A percentile compares a stretch with the other conserved stretches of the same genome.
phyloP scores from a whole-genome alignment of 257 asterid genomes.

The Fraxinus pennsylvanica region DNA sequence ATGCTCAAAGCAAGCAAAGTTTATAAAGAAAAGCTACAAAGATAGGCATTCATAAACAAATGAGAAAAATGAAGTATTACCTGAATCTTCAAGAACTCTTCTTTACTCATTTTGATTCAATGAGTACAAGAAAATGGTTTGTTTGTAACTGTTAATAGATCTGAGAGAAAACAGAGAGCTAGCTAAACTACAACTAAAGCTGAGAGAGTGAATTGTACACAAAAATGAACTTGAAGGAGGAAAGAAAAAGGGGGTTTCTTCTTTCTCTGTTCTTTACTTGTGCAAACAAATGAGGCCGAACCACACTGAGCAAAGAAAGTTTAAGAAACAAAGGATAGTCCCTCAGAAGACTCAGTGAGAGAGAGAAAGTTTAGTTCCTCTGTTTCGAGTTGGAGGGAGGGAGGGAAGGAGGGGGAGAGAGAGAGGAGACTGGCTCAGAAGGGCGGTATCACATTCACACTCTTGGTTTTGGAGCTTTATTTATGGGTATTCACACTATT shows the following conservation, averaged over 20 bases:
- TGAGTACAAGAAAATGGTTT: conserved; percentile 1
- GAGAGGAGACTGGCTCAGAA: neutral
- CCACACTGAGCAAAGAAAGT: conserved; percentile 25
- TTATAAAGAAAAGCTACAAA: conserved; percentile 23
- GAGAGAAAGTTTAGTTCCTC: conserved; percentile 36
- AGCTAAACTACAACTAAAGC: neutral
- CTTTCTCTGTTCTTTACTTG: neutral
- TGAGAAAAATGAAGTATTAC: conserved; percentile 28
- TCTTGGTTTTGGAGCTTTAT: conserved; percentile 44
- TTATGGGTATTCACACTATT: conserved; percentile 24
- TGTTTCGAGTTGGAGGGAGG: conserved; percentile 63
- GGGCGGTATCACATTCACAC: conserved; percentile 7
- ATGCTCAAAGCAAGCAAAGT: conserved; percentile 17
- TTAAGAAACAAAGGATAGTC: neutral
- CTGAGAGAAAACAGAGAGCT: conserved; percentile 23
- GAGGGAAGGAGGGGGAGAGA: conserved; percentile 29
- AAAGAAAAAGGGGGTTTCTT: neutral
- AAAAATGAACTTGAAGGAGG: neutral
- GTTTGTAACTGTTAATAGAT: conserved; percentile 35
- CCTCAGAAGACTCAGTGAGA: conserved; percentile 24
- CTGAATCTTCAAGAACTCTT: conserved; percentile 59
- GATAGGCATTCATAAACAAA: conserved; percentile 13
- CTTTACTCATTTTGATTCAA: conserved; percentile 46
- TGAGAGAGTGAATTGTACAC: neutral
- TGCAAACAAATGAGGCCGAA: neutral